Evolutionary conservation across 176 grass and related monocot species (phyloP), one percentile per base, ranked within the genome.

Genomic region (Aegilops tauschii): DNA sequence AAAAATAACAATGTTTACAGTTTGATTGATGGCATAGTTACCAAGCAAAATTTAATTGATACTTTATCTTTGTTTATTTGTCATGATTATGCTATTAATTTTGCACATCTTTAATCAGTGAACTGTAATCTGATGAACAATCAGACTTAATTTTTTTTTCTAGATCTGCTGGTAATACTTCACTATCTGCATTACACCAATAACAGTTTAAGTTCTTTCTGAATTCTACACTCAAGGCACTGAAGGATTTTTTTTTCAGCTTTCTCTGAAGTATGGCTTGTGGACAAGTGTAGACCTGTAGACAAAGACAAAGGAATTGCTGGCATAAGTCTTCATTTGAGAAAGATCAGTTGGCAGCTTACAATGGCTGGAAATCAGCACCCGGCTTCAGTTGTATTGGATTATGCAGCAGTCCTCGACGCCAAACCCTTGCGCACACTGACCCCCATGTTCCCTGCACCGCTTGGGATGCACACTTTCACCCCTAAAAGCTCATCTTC

Each of bases 361-460:
- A 32, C 69, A 50, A 97, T 97, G 92, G 88, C 84, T 72, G 84
- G 66, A 65, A 69, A 49, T 85, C 85, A 80, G 70, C 89, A 82
- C 50, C 35, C 50, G 4, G 54, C 85, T 78, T 81, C 88, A 35
- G 40, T 65, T 90, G 44, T 12, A 0, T 52, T 56, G n/a, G 71
- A 88, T 21, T 84, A 93, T 68, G 31, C 89, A 65, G 66, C 42
- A 20, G 92, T 93, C 49, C 12, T 97, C 34, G 95, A 97, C 66
- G 92, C 90, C 56, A 93, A 97, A 83, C 95, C 95, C 64, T 83
- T 97, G 87, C 88, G 90, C 73, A 91, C 88, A 59, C 85, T 97
- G 80, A 86, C 92, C 71, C 95, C 95, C 31, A 97, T 97, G 95
- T 94, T 94, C 68, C 95, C 95, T 54, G 90, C 92, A 2, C 75